A percentile compares a stretch with the other conserved stretches of the same genome.
Conservation (phyloP, 768 basidiomycete genomes). For the Hortiboletus campestris region DNA sequence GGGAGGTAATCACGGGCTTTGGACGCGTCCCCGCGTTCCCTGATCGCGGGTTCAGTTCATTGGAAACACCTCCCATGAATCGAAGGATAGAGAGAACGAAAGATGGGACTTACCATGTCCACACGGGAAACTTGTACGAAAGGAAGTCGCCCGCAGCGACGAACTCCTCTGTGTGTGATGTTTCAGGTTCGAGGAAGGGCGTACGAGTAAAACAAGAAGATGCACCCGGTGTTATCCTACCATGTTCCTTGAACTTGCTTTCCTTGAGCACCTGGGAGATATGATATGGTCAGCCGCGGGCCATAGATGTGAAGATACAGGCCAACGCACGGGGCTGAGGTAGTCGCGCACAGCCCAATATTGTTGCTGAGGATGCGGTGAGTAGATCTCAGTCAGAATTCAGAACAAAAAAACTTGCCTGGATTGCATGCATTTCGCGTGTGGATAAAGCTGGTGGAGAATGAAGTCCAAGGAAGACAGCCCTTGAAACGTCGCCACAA, state of each 20-base stretch:
- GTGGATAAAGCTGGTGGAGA: constrained; percentile 2
- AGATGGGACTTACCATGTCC: constrained; percentile 74
- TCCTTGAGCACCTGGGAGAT: constrained; percentile 84
- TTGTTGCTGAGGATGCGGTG: constrained; percentile 60
- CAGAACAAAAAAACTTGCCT: constrained; percentile 28
- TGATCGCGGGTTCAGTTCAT: constrained; percentile 31
- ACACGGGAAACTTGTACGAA: constrained; percentile 97
- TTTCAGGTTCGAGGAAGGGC: constrained; percentile 5
- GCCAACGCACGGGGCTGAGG: constrained; percentile 73
- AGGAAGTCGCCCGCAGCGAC: constrained; percentile 98
- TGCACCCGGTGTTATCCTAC: constrained; percentile 90
- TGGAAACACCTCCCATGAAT: neutral
- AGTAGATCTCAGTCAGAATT: neutral
- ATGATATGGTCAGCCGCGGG: constrained; percentile 26
- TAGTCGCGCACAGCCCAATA: constrained; percentile 94
- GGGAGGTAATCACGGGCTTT: constrained; percentile 94
- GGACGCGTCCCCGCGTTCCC: constrained; percentile 89
- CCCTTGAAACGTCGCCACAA: constrained; percentile 24
- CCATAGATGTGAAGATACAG: constrained; percentile 11
- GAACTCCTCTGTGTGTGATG: constrained; percentile 75
- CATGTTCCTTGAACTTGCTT: constrained; percentile 99
- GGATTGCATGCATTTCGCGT: constrained; percentile 47
- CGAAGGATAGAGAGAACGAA: neutral
- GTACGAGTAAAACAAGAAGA: constrained; percentile 4
- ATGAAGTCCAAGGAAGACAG: constrained; percentile 19